phyloP scores from a whole-genome alignment of 2,329 filamentous ascomycete species.

The Sphaerostilbella broomeana region DNA sequence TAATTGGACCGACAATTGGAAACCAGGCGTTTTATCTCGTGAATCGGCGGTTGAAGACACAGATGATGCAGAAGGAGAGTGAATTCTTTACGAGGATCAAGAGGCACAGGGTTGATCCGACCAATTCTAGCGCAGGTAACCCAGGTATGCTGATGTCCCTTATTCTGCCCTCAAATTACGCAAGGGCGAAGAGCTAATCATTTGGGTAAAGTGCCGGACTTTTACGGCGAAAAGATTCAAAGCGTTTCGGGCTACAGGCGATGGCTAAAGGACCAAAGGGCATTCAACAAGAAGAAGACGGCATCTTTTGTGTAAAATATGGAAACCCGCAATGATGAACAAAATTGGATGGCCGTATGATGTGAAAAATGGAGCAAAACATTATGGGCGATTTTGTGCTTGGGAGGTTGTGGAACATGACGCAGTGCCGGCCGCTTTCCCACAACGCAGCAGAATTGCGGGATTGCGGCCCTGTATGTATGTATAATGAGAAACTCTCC shows the following conservation, averaged over 20 bases:
- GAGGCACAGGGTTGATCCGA: constrained; percentile 86
- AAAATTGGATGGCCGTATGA: neutral
- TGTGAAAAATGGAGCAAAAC: neutral
- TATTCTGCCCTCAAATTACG: too few relatives aligned
- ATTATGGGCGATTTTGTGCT: constrained; percentile 1
- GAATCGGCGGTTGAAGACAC: constrained; percentile 62
- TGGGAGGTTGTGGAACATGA: constrained; percentile 7
- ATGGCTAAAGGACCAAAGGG: constrained; percentile 96
- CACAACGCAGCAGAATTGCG: constrained; percentile 11
- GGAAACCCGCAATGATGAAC: neutral
- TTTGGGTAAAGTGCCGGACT: constrained; percentile 80
- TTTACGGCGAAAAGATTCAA: constrained; percentile 97
- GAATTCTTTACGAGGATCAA: constrained; percentile 90
- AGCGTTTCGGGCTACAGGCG: constrained; percentile 85
- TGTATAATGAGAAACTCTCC: constrained; percentile 21
- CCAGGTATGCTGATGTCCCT: constrained; percentile 51
- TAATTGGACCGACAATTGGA: constrained; percentile 76
- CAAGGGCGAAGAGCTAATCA: too few relatives aligned
- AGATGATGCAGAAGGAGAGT: constrained; percentile 84
- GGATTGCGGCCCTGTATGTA: constrained; percentile 18
- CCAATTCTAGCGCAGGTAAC: constrained; percentile 80
- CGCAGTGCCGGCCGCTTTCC: neutral
- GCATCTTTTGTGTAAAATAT: constrained; percentile 51
- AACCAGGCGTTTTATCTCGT: constrained; percentile 70
- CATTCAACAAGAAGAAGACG: constrained; percentile 93